Evolutionary conservation across 768 basidiomycete genomes (phyloP).

Genomic region (Collybia nuda): DNA sequence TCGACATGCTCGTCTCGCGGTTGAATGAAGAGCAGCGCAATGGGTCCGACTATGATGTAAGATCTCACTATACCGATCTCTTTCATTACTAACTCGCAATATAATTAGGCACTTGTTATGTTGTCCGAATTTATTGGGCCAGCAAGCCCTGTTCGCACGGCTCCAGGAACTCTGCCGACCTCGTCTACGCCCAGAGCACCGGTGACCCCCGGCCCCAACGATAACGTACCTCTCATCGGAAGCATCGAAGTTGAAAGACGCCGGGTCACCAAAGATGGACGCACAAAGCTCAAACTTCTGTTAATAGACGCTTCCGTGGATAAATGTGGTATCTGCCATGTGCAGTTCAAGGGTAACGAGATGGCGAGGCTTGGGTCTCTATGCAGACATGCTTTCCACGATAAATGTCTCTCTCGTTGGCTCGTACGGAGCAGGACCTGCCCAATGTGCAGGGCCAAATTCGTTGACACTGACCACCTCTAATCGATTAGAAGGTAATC

Average conservation of each 20-base stretch:
- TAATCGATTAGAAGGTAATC: background rate
- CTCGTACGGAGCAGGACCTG: slow-evolving; percentile 59
- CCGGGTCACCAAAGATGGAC: slow-evolving; percentile 61
- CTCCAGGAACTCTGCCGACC: slow-evolving; percentile 1
- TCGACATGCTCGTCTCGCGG: slow-evolving; percentile 60
- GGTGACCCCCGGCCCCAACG: background rate
- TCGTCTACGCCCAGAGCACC: background rate
- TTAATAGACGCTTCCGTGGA: slow-evolving; percentile 64
- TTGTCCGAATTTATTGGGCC: slow-evolving; percentile 65
- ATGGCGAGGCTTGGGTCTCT: slow-evolving; percentile 50
- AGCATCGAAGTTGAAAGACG: slow-evolving; percentile 57
- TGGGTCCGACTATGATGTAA: slow-evolving; percentile 66
- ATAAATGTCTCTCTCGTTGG: slow-evolving; percentile 63
- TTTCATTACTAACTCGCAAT: slow-evolving; percentile 11
- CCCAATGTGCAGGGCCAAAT: slow-evolving; percentile 58
- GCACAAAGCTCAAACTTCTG: slow-evolving; percentile 68
- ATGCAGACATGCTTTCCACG: slow-evolving; percentile 70
- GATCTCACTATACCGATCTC: slow-evolving; percentile 23
- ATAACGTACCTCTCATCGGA: slow-evolving; percentile 36
- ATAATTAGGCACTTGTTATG: slow-evolving; percentile 52
- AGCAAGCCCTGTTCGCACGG: slow-evolving; percentile 25
- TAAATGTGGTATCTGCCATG: slow-evolving; percentile 73
- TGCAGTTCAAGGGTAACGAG: slow-evolving; percentile 64
- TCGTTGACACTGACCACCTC: slow-evolving; percentile 22
- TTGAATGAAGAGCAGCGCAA: slow-evolving; percentile 46